Evolutionary conservation across 768 basidiomycete species (phyloP).

Genomic region (Boletus coccyginus): DNA sequence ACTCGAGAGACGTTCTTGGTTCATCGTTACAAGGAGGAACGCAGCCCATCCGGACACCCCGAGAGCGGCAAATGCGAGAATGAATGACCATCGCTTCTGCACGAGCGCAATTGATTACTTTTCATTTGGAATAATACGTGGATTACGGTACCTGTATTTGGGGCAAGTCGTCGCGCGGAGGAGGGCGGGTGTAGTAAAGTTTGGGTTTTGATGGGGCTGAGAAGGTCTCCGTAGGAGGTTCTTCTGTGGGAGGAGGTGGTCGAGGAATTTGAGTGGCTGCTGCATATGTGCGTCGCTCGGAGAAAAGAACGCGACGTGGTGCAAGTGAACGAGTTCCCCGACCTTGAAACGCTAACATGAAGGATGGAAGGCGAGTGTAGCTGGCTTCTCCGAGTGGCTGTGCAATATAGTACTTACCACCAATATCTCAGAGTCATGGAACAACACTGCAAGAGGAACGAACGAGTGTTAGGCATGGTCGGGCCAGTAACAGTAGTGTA

Average conservation of each 20-base stretch:
- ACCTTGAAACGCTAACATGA: conserved; percentile 19
- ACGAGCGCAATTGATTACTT: neutral
- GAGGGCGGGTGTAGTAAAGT: conserved; percentile 43
- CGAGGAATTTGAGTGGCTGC: conserved; percentile 22
- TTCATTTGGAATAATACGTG: neutral
- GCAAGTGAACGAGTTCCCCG: conserved; percentile 9
- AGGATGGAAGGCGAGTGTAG: neutral
- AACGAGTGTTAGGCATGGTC: too few species aligned
- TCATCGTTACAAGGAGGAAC: conserved; percentile 68
- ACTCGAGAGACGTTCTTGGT: conserved; percentile 74
- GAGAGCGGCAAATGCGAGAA: conserved; percentile 45
- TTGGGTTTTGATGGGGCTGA: conserved; percentile 44
- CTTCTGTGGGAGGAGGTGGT: conserved; percentile 27
- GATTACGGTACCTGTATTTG: conserved; percentile 35
- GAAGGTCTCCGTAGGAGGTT: conserved; percentile 39
- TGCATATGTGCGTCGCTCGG: conserved; percentile 14
- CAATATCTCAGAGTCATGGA: too few species aligned
- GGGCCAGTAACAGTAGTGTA: neutral
- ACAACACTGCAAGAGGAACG: too few species aligned
- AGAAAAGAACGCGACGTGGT: conserved; percentile 6
- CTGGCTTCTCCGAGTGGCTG: neutral
- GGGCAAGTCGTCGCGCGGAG: conserved; percentile 39
- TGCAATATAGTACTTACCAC: too few species aligned
- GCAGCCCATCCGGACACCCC: conserved; percentile 64
- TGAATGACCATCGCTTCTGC: conserved; percentile 54